Evolutionary conservation across 208 protist species (phyloP), one percentile per base, ranked within the genome.

Genomic region (Trypanosoma caninum): DNA sequence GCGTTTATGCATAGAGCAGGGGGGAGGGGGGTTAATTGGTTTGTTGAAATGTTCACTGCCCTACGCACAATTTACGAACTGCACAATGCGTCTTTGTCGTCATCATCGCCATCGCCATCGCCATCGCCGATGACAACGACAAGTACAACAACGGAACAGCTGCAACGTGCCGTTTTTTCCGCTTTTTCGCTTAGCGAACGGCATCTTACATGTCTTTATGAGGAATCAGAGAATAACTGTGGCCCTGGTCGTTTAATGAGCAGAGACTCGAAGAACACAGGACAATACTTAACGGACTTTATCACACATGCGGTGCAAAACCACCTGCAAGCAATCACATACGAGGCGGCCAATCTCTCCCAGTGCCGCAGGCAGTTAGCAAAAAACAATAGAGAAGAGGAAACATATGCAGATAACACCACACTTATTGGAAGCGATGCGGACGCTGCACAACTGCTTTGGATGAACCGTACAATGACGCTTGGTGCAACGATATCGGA

Each of bases 41-140:
- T n/a, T n/a, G n/a, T n/a, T n/a, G n/a, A 27, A 1, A 82, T 82
- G 76, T 78, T 82, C 37, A 51, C 46, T 20, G 31, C 57, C 27
- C 69, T 84, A 35, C 72, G 77, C 31, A 28, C 57, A 14, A 69
- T 84, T 51, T 40, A 68, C 33, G 28, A 59, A 16, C 45, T 22
- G 9, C 48, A 42, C 23, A 47, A 33, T 37, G 46, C 46, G 46
- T 33, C 46, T 11, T 28, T 23, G 9, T 60, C 55, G 30, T 14
- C 37, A 37, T 50, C 41, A 11, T 11, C 4, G n/a, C 1, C 33
- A 38, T 2, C 23, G 40, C 41, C 23, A 5, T 31, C 58, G 1
- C 27, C 55, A 22, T 9, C 9, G 20, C 35, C 10, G 35, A 8
- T 8, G 35, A 8, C 10, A 9, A 48, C 7, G 11, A 48, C n/a